Evolutionary conservation across 768 basidiomycete species (phyloP), one percentile per base, ranked within the genome.

Genomic region (Lentinula detonsa): DNA sequence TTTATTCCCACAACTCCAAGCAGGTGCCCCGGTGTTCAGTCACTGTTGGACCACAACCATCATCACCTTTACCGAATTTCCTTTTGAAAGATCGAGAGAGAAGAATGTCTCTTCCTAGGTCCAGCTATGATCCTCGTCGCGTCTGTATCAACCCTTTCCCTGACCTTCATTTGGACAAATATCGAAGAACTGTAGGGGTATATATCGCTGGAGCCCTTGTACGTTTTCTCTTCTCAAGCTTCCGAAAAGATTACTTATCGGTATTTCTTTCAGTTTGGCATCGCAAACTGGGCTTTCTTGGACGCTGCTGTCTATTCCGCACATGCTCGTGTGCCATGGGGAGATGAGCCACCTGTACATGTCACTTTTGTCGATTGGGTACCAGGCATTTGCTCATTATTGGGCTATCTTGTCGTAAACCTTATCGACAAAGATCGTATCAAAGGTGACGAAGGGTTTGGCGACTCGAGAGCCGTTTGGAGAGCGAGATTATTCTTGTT

Each of bases 291-390:
- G 94, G 82, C 90, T 3, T 95, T 99, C 75, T 78, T 98, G 60
- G 96, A 98, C 67, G 96, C 97, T 13, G 87, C 89, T 23, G 87
- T 98, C 58, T 81, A 94, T 43, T 97, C 95, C 9, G 85, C 90
- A 3, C 92, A 96, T 67, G 92, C 93, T 0, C 85, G 83, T 58
- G 75, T 91, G 1, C 90, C 92, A 3, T 83, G 83, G 64, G 87
- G 84, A 42, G 81, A 86, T 10, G 52, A 63, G 0, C 71, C 76
- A 0, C 81, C 81, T 9, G 81, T 83, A 0, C 93, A 93, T 68
- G 91, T 99, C 71, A 77, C 83, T 11, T 97, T 98, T 71, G 86
- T 93, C 59, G 97, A 98, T 78, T 99, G 97, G 97, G 78, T 97
- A n/a, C 94, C 96, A 0, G 96, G 95, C 21, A 85, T 98, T 66